These are phyloP conservation scores for Pythium aphanidermatum DNA, from an alignment of 352 stramenopile genomes.

Conservation along the genomic window DNA sequence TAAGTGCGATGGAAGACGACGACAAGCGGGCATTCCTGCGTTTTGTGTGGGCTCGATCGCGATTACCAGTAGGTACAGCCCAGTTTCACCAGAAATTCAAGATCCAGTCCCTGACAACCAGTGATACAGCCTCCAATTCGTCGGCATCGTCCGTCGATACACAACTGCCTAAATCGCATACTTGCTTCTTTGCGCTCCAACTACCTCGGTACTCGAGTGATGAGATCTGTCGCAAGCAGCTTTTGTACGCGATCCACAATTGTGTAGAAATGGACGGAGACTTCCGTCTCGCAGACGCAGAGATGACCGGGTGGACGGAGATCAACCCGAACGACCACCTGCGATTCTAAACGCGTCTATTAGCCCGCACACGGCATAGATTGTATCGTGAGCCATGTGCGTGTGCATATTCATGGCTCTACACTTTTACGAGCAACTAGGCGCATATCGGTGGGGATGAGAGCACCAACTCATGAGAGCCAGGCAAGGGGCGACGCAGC, in stretches of 20 bases:
- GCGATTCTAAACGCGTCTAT: conserved; percentile 25
- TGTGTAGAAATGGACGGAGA: conserved; percentile 88
- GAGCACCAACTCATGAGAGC: no score
- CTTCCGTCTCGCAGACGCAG: conserved; percentile 76
- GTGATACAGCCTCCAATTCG: background rate
- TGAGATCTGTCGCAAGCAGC: conserved; percentile 52
- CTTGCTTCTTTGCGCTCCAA: conserved; percentile 83
- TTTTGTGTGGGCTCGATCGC: conserved; percentile 78
- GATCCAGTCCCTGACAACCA: conserved; percentile 52
- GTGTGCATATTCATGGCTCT: no score
- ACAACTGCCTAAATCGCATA: conserved; percentile 83
- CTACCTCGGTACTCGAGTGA: conserved; percentile 75
- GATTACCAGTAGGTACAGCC: conserved; percentile 44
- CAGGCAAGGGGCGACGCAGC: no score
- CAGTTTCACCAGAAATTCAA: conserved; percentile 87
- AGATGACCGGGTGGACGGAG: conserved; percentile 72
- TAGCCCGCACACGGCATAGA: background rate
- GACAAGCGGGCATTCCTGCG: conserved; percentile 72
- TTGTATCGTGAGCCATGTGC: background rate
- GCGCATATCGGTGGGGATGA: no score
- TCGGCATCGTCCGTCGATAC: conserved; percentile 35
- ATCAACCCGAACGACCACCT: conserved; percentile 59
- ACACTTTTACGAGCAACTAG: no score
- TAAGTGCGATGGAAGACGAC: conserved; percentile 47
- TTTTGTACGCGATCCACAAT: conserved; percentile 83